Percentiles rank a stretch among this genome's conserved stretches.
Conservation (phyloP, 305 asterid species). For the Striga hermonthica region DNA sequence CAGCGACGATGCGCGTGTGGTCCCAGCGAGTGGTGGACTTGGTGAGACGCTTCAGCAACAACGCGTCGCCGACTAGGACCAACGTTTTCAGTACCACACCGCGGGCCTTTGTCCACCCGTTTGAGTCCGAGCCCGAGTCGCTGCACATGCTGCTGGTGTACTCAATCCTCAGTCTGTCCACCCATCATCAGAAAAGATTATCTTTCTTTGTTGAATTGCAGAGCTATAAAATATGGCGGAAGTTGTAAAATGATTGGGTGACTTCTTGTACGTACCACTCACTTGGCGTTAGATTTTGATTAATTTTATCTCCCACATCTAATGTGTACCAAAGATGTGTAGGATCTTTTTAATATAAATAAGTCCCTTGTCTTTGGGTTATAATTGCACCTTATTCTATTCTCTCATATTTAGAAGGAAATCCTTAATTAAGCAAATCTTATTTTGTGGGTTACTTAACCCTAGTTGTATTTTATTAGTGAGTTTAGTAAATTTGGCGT, state of each 20-base stretch:
- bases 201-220: not conserved
- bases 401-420: too few species aligned
- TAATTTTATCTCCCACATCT: too few species aligned
- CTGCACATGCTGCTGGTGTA: slow-evolving; percentile 49
- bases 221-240: slow-evolving; percentile 18
- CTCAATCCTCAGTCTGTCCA: slow-evolving; percentile 30
- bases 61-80: slow-evolving; percentile 82
- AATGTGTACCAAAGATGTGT: too few species aligned
- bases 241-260: slow-evolving; percentile 26
- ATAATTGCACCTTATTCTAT: too few species aligned
- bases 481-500: too few species aligned
- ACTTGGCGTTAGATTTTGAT: too few species aligned
- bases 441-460: too few species aligned
- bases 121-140: slow-evolving; percentile 60
- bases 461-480: too few species aligned
- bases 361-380: too few species aligned
- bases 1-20: slow-evolving; percentile 87
- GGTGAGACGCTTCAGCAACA: slow-evolving; percentile 77
- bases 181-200: slow-evolving; percentile 23
- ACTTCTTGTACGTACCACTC: too few species aligned
- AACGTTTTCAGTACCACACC: slow-evolving; percentile 75
- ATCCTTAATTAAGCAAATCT: too few species aligned
- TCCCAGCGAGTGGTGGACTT: slow-evolving; percentile 99
- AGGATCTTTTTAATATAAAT: too few species aligned
- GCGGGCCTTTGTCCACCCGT: slow-evolving; percentile 71